Conservation (phyloP, 2,329 filamentous ascomycete species). For the Colletotrichum sp. region DNA sequence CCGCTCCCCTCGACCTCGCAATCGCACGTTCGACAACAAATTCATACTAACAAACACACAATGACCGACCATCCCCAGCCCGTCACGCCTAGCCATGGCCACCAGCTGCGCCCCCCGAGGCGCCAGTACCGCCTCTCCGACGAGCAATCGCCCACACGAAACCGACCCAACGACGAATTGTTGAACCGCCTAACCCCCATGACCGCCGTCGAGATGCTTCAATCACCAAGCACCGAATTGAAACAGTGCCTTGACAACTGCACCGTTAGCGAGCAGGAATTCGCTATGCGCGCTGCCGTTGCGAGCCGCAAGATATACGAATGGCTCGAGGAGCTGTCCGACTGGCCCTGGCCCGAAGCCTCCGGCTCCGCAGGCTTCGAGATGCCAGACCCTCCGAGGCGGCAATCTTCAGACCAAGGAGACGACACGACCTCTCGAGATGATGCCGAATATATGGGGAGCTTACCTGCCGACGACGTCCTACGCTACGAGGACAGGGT, state of each 20-base stretch:
- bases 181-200: conserved; percentile 66
- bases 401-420: conserved; percentile 37
- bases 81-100: conserved; percentile 35
- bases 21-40: conserved; percentile 19
- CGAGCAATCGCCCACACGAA: conserved; percentile 50
- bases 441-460: conserved; percentile 66
- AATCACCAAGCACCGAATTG: conserved; percentile 55
- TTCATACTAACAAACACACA: conserved; percentile 10
- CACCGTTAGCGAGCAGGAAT: conserved; percentile 70
- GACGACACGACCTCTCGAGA: conserved; percentile 32
- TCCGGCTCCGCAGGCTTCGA: conserved; percentile 61
- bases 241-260: conserved; percentile 67
- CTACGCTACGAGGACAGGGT: conserved; percentile 74
- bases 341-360: conserved; percentile 61
- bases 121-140: conserved; percentile 44
- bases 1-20: conserved; percentile 1
- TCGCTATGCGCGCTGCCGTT: conserved; percentile 73
- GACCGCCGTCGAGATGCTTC: conserved; percentile 65
- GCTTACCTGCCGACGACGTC: conserved; percentile 69
- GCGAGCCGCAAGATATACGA: conserved; percentile 74
- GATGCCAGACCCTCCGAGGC: conserved; percentile 46
- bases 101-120: conserved; percentile 38
- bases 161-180: conserved; percentile 59
- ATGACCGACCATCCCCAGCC: conserved; percentile 42
- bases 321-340: conserved; percentile 73